phyloP scores from a whole-genome alignment of 306 rosid species.

The Crotalaria pallida region DNA sequence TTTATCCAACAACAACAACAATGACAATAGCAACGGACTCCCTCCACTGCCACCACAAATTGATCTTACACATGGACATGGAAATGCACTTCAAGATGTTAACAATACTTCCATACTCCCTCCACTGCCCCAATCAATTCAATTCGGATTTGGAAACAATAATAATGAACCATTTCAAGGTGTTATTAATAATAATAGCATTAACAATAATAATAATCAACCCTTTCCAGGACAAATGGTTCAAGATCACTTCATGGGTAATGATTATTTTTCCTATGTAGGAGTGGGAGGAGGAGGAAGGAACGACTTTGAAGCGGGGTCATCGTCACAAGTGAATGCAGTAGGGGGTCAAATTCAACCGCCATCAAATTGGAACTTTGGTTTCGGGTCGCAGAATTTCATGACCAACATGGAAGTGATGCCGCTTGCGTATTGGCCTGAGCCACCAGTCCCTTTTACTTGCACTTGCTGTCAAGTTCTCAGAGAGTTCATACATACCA shows the following conservation, averaged over 20 bases:
- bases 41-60: not conserved
- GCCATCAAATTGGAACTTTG: not conserved
- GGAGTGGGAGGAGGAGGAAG: not conserved
- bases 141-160: not conserved
- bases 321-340: constrained; percentile 15
- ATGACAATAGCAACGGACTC: not conserved
- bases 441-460: constrained; percentile 19
- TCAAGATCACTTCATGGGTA: not conserved
- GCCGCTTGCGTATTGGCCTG: constrained; percentile 27
- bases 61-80: not conserved
- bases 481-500: constrained; percentile 52
- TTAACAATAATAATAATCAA: too few species aligned
- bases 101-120: too few species aligned
- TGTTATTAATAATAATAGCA: not conserved
- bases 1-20: not conserved
- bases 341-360: not conserved
- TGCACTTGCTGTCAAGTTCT: constrained; percentile 65
- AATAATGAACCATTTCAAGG: not conserved
- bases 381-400: not conserved
- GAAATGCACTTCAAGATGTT: too few species aligned
- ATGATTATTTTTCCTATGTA: not conserved
- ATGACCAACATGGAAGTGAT: not conserved
- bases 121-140: not conserved
- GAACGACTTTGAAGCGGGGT: constrained; percentile 20
- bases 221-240: not conserved